These are phyloP conservation scores for Xylariaceae sp. DNA, from an alignment of 2,329 filamentous ascomycete genomes.

Conservation along the genomic window DNA sequence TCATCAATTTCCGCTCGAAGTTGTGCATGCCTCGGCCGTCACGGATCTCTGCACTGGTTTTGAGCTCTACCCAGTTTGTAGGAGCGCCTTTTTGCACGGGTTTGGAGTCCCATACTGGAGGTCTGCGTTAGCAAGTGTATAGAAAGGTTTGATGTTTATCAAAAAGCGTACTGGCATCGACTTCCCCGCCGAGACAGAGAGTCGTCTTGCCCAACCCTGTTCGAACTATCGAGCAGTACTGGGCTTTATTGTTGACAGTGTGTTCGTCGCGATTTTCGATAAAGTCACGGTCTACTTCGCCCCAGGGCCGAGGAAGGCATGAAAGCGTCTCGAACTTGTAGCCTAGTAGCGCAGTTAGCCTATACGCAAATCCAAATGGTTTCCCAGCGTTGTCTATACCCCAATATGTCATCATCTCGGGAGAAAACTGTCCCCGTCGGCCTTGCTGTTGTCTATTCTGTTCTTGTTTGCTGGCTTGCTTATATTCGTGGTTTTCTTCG, in stretches of 20 bases:
- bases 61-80: slow-evolving; percentile 92
- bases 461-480: slow-evolving; percentile 57
- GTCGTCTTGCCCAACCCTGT: slow-evolving; percentile 77
- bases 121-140: background rate
- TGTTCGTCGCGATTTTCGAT: slow-evolving; percentile 74
- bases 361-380: background rate
- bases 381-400: slow-evolving; percentile 48
- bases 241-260: slow-evolving; percentile 81
- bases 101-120: slow-evolving; percentile 77
- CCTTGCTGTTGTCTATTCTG: slow-evolving; percentile 56
- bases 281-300: slow-evolving; percentile 65
- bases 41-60: slow-evolving; percentile 75
- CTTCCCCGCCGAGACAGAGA: slow-evolving; percentile 85
- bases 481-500: slow-evolving; percentile 82
- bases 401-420: slow-evolving; percentile 90
- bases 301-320: slow-evolving; percentile 73
- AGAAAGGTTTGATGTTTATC: slow-evolving; percentile 6
- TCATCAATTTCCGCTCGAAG: slow-evolving; percentile 87
- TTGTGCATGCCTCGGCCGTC: slow-evolving; percentile 66
- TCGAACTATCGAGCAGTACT: slow-evolving; percentile 92
- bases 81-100: slow-evolving; percentile 62
- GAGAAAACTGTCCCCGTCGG: slow-evolving; percentile 46
- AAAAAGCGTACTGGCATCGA: slow-evolving; percentile 70
- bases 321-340: slow-evolving; percentile 95
- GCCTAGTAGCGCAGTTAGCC: slow-evolving; percentile 48